Base-by-base conservation (phyloP, 192 early-diverging fungal species). In the Coemansia sp. region DNA sequence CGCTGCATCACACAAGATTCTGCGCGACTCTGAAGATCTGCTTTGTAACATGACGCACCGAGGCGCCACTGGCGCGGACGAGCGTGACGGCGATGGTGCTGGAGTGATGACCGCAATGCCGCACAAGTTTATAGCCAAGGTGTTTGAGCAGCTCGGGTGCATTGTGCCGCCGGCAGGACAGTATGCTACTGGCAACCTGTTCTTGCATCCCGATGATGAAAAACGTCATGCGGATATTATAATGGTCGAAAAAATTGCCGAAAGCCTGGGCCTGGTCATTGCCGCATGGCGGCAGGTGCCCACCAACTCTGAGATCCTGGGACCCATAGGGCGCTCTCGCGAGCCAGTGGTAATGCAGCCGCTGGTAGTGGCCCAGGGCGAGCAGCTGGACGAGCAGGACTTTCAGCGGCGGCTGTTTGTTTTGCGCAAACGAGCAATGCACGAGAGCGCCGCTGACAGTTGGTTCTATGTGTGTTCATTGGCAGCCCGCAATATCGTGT, bases 21-120 rank as follows among this genome's bases (percentile, higher is more conserved):
- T 98, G 39, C 87, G 82, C 54, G 90, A 98, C 80, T 94, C 94
- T 10, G 82, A 86, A 57, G 79, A 80, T 67, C 85, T 98, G 63
- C 88, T 98, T 31, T 96, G 94, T 84, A 97, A 98, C 81, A 98
- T 98, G 96, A 94, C 93, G 53, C 96, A 98, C 79, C 87, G 96
- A 58, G 96, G 96, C 62, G 96, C 94, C 12, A 86, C 87, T 6
- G 91, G 92, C 51, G 92, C 94, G 38, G 94, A 97, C 67, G 84
- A 87, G 47, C 86, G 94, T 23, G 96, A 98, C 65, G 96, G 96
- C 57, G 96, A 98, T 77, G 96, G 94, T 61, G 94, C 94, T n/a
- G 96, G 96, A 52, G 88, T 96, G 43, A 98, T 98, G 96, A 80
- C 87, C 5, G 84, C 86, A 16, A 94, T 98, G 68, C 96, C 96